Conservation (phyloP, 495 filamentous ascomycete genomes). For the Elasticomyces elasticus region DNA sequence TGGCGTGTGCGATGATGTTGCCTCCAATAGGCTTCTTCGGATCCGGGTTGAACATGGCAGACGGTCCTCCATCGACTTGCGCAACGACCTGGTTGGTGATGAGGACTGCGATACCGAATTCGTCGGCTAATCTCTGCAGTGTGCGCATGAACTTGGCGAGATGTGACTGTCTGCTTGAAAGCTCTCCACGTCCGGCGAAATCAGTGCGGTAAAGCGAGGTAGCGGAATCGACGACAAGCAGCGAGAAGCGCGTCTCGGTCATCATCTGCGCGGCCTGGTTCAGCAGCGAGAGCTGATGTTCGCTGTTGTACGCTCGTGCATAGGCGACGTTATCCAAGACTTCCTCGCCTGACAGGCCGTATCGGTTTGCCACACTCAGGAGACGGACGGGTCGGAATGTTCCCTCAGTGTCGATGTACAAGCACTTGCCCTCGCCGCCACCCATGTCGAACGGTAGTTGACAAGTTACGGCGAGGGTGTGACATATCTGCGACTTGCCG, state of each 20-base stretch:
- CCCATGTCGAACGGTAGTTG: constrained; percentile 98
- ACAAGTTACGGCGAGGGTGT: constrained; percentile 96
- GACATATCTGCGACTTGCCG: constrained; percentile 96
- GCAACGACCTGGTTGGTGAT: constrained; percentile 99
- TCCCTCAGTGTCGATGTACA: constrained; percentile 98
- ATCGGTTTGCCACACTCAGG: constrained; percentile 84
- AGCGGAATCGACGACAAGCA: constrained; percentile 89
- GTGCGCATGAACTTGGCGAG: constrained; percentile 96
- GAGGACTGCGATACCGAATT: constrained; percentile 96
- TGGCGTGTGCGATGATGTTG: constrained; percentile 96
- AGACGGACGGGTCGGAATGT: constrained; percentile 84
- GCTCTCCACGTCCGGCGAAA: constrained; percentile 86
- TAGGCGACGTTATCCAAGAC: constrained; percentile 97
- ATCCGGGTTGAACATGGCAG: constrained; percentile 96
- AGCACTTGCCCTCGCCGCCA: constrained; percentile 92
- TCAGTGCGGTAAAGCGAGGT: constrained; percentile 93
- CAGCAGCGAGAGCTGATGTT: constrained; percentile 88
- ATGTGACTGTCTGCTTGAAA: constrained; percentile 81
- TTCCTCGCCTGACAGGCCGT: constrained; percentile 89
- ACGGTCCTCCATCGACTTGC: constrained; percentile 91
- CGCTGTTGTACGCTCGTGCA: constrained; percentile 94
- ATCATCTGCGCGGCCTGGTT: constrained; percentile 97
- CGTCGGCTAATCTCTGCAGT: constrained; percentile 85
- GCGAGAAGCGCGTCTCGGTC: constrained; percentile 95
- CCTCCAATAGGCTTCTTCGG: constrained; percentile 98